Conservation (phyloP, 176 grass and related monocot species). For the Eremochloa ophiuroides region DNA sequence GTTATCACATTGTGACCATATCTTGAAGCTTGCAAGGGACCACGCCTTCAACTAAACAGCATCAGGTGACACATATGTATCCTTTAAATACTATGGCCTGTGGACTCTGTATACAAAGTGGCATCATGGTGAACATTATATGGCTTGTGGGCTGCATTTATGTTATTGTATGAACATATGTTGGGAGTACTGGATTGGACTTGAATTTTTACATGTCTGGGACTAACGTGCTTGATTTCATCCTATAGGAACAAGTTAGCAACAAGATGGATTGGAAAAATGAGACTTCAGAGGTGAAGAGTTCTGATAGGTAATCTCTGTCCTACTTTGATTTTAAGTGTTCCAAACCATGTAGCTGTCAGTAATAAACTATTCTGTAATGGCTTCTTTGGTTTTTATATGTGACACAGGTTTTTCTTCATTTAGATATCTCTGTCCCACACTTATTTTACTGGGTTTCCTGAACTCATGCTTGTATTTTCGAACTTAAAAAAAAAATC, state of each 20-base stretch:
- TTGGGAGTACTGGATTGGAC: neutral
- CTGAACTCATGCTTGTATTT: neutral
- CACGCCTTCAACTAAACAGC: neutral
- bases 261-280: neutral
- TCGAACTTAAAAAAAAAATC: neutral
- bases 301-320: slow-evolving; percentile 40
- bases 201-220: neutral
- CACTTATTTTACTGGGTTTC: neutral
- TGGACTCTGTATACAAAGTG: neutral
- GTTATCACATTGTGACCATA: slow-evolving; percentile 15
- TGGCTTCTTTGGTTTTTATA: neutral
- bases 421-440: slow-evolving; percentile 15
- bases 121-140: neutral
- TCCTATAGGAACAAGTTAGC: slow-evolving; percentile 20
- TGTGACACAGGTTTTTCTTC: neutral
- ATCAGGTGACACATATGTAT: slow-evolving; percentile 2
- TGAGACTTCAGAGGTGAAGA: slow-evolving; percentile 15
- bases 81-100: neutral
- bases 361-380: neutral
- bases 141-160: neutral
- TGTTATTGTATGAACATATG: neutral
- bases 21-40: slow-evolving; percentile 29
- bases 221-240: slow-evolving; percentile 8
- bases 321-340: slow-evolving; percentile 25
- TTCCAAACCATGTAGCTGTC: neutral